These are phyloP conservation scores for Dactylonectria macrodidyma DNA, from an alignment of 2,329 filamentous ascomycete species.

Conservation along the genomic window DNA sequence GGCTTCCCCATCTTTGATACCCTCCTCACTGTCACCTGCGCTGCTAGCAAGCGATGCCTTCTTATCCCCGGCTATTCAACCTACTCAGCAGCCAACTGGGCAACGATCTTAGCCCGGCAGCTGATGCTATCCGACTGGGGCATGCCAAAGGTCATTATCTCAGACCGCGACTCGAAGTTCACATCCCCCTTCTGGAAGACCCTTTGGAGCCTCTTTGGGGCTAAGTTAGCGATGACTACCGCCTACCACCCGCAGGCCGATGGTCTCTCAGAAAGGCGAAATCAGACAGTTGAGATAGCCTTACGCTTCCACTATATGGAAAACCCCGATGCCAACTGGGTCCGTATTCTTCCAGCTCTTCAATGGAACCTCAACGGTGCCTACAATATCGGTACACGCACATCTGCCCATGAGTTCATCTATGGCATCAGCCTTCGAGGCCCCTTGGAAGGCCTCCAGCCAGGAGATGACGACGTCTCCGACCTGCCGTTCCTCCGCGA, in stretches of 20 bases:
- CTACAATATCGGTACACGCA: not conserved
- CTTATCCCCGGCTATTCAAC: not conserved
- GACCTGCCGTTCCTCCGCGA: no score
- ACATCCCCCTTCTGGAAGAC: no score
- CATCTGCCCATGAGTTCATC: slow-evolving; percentile 6
- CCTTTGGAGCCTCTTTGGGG: not conserved
- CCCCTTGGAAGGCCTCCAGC: no score
- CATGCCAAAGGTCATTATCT: not conserved
- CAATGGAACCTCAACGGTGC: no score
- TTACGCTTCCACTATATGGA: slow-evolving; percentile 12
- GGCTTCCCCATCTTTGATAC: no score
- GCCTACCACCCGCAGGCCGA: slow-evolving; percentile 11
- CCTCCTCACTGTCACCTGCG: no score
- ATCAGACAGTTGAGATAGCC: slow-evolving; percentile 15
- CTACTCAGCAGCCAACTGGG: not conserved
- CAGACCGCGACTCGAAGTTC: no score
- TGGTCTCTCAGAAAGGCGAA: slow-evolving; percentile 10
- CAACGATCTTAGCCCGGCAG: not conserved
- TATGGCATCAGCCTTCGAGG: no score
- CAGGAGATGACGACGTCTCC: no score
- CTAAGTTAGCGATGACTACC: not conserved
- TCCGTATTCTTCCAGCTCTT: not conserved
- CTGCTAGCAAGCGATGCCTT: no score
- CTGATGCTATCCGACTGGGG: slow-evolving; percentile 10
- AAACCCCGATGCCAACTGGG: slow-evolving; percentile 9